These are phyloP conservation scores for Naganishia albida DNA, from an alignment of 1,284 basidiomycete genomes.

Conservation along the genomic window DNA sequence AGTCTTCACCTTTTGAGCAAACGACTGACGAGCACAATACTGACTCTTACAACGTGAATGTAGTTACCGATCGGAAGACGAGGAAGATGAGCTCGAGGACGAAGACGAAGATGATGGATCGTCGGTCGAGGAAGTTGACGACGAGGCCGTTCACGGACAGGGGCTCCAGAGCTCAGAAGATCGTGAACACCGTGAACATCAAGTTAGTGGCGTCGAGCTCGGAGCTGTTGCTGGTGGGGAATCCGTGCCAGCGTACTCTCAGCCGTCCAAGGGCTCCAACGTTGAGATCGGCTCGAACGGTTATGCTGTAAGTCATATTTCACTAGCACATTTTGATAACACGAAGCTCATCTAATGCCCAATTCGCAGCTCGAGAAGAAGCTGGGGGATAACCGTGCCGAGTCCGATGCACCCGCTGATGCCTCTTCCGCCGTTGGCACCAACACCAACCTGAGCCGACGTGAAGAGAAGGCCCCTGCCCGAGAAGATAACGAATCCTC, in stretches of 20 bases:
- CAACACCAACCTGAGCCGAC: conserved; percentile 42
- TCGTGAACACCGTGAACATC: conserved; percentile 52
- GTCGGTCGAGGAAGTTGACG: conserved; percentile 72
- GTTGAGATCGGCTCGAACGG: conserved; percentile 66
- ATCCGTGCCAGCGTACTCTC: conserved; percentile 53
- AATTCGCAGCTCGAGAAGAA: conserved; percentile 49
- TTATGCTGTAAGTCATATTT: conserved; percentile 63
- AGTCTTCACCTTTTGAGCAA: conserved; percentile 47
- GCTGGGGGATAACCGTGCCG: conserved; percentile 45
- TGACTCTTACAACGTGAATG: neutral
- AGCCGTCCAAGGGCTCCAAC: conserved; percentile 53
- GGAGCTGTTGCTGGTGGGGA: conserved; percentile 42
- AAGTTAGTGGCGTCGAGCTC: conserved; percentile 59
- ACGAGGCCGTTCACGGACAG: conserved; percentile 55
- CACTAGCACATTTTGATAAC: neutral
- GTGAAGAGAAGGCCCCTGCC: conserved; percentile 52
- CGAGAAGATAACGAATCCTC: conserved; percentile 32
- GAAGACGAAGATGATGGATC: conserved; percentile 69
- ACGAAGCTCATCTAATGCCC: conserved; percentile 18
- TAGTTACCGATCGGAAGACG: conserved; percentile 61
- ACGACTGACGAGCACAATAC: too few species aligned
- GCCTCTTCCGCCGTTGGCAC: conserved; percentile 32
- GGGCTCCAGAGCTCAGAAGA: conserved; percentile 48
- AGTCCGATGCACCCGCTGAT: conserved; percentile 37
- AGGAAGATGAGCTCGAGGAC: conserved; percentile 66